Evolutionary conservation across 805 yeast species (phyloP).

Genomic region (Pichia manshurica): DNA sequence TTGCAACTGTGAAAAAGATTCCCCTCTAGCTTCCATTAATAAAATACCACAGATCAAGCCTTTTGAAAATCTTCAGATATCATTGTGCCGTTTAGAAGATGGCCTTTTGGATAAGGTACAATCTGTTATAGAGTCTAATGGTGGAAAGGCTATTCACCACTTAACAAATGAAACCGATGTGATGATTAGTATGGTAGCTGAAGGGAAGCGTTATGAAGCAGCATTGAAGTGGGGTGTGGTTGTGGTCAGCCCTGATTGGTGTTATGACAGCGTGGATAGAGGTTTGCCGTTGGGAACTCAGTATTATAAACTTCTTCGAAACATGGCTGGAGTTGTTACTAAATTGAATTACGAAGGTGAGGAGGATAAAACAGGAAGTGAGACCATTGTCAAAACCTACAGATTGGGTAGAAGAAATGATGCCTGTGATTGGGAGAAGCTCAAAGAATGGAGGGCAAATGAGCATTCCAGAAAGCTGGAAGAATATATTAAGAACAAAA

Average conservation of each 20-base stretch:
- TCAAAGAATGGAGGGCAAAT: conserved; percentile 13
- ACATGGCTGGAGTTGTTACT: conserved; percentile 37
- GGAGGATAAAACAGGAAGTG: conserved; percentile 9
- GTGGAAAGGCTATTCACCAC: conserved; percentile 47
- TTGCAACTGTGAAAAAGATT: conserved; percentile 48
- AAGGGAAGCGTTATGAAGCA: conserved; percentile 48
- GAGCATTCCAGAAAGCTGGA: conserved; percentile 8
- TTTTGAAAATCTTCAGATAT: conserved; percentile 39
- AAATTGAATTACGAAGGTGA: conserved; percentile 16
- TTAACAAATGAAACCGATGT: conserved; percentile 40
- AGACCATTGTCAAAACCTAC: conserved; percentile 13
- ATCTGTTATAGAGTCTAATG: conserved; percentile 34
- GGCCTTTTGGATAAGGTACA: conserved; percentile 25
- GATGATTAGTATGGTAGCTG: conserved; percentile 44
- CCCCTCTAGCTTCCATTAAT: conserved; percentile 1
- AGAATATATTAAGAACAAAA: conserved; percentile 8
- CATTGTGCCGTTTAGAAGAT: conserved; percentile 30
- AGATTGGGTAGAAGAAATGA: conserved; percentile 14
- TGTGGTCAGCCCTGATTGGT: conserved; percentile 49
- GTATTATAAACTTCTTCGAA: conserved; percentile 33
- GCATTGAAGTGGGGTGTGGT: conserved; percentile 51
- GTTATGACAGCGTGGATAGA: conserved; percentile 41
- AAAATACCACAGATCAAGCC: conserved; percentile 29
- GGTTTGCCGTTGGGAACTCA: conserved; percentile 36
- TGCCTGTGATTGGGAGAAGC: conserved; percentile 17